Evolutionary conservation across 1,139 yeast genomes (phyloP).

Genomic region (Debaryomyces robertsiae): DNA sequence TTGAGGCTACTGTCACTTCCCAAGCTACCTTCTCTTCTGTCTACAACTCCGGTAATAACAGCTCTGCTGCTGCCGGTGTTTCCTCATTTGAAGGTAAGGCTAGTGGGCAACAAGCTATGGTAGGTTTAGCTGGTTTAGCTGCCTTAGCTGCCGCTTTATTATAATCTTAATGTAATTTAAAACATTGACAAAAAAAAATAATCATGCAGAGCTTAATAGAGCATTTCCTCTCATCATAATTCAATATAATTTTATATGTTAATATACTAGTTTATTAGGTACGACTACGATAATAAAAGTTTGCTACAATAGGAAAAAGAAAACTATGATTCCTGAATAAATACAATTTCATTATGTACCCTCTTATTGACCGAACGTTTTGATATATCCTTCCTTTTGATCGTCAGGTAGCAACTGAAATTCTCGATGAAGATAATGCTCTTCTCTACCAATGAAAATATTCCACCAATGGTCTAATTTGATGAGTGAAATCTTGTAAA

Average conservation of each 20-base stretch:
- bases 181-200: slow-evolving; percentile 5
- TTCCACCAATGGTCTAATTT: slow-evolving; percentile 69
- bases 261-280: slow-evolving; percentile 6
- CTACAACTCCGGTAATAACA: slow-evolving; percentile 22
- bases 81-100: slow-evolving; percentile 34
- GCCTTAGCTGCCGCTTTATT: slow-evolving; percentile 48
- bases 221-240: slow-evolving; percentile 2
- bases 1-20: slow-evolving; percentile 35
- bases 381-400: slow-evolving; percentile 19
- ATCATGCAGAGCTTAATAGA: slow-evolving; percentile 2
- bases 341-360: too few relatives aligned
- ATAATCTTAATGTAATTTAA: slow-evolving; percentile 21
- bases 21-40: slow-evolving; percentile 37
- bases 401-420: slow-evolving; percentile 15
- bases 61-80: slow-evolving; percentile 24
- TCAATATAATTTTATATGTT: slow-evolving; percentile 6
- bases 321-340: not conserved
- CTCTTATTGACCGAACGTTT: slow-evolving; percentile 13
- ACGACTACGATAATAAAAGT: not conserved
- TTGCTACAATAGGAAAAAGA: not conserved
- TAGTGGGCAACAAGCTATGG: slow-evolving; percentile 27
- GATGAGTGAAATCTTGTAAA: slow-evolving; percentile 53
- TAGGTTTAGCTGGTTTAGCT: slow-evolving; percentile 47
- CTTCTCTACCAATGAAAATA: slow-evolving; percentile 62
- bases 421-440: slow-evolving; percentile 21